Evolutionary conservation across 805 yeast genomes (phyloP), one percentile per base, ranked within the genome.

Genomic region (Metschnikowia hibisci): DNA sequence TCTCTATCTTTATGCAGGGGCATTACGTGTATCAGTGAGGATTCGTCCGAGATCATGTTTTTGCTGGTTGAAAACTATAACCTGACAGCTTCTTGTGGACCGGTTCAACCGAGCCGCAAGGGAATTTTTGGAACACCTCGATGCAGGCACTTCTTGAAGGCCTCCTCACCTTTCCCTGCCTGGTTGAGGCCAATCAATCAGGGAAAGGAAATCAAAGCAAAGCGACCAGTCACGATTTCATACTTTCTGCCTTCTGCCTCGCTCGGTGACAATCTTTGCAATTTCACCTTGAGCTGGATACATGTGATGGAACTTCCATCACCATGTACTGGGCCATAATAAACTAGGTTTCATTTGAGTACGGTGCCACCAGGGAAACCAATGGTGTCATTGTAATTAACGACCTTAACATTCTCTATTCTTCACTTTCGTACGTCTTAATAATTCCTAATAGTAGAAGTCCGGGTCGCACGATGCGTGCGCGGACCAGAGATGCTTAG

Each of bases 1-100:
- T 72, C 75, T 65, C 67, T 74, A 87, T 90, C 97, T 84, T 91
- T 91, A 88, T 91, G 98, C 99, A 85, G 84, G 99, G 98, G 98
- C 96, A 91, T 89, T 91, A 93, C 98, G 96, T 96, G 95, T 88
- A 89, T 91, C 98, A 90, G 96, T 91, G 99, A 91, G 98, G 99
- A 93, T 89, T 90, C 96, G 96, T 93, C 99, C 98, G 99, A 91
- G 99, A 89, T 90, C 95, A 96, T 91, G 98, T 93, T 87, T 91
- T 91, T 91, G 99, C 99, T 91, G 96, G 97, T 91, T 93, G 97
- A 93, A 91, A 93, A 87, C 90, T 87, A 81, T 82, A 84, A 85
- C 93, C 90, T 80, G 91, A 90, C 96, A 84, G 78, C 77, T 80
- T 82, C 82, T 79, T 79, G 52, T 52, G 42, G 52, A 57, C 44